phyloP scores from a whole-genome alignment of 257 asterid species.

The Gentiana dahurica region DNA sequence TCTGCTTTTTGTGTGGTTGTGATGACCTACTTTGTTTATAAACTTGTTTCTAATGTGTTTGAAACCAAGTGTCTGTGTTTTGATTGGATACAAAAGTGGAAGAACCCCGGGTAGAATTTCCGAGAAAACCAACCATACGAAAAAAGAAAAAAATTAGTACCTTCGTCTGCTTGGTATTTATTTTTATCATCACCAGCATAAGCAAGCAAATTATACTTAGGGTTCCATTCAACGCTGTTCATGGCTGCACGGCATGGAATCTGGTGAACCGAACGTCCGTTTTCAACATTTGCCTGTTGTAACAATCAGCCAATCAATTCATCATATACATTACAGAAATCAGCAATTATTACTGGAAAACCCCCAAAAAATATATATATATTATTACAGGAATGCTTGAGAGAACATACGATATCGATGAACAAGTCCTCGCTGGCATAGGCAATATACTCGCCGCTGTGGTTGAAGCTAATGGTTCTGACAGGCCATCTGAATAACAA shows the following conservation, averaged over 20 bases:
- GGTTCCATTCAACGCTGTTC: constrained; percentile 99
- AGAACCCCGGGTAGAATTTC: too few species aligned
- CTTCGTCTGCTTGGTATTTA: constrained; percentile 90
- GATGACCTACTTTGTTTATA: too few species aligned
- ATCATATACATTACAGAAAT: neutral
- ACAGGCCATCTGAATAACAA: constrained; percentile 79
- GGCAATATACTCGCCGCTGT: constrained; percentile 90
- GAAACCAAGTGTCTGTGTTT: too few species aligned
- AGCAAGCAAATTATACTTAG: constrained; percentile 79
- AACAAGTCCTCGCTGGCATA: constrained; percentile 96
- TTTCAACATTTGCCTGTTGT: constrained; percentile 62
- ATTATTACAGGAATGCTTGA: neutral
- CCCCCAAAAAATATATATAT: neutral
- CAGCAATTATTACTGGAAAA: neutral
- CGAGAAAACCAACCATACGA: neutral
- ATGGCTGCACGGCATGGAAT: constrained; percentile 95
- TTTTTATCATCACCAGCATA: constrained; percentile 98
- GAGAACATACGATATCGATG: constrained; percentile 72
- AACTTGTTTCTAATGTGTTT: too few species aligned
- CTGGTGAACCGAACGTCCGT: constrained; percentile 81
- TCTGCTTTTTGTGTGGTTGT: too few species aligned
- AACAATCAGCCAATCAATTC: neutral
- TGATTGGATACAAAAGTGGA: too few species aligned
- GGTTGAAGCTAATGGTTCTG: constrained; percentile 89
- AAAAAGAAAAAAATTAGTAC: constrained; percentile 9